Evolutionary conservation across 768 basidiomycete genomes (phyloP).

Genomic region (Calocybe gangraenosa): DNA sequence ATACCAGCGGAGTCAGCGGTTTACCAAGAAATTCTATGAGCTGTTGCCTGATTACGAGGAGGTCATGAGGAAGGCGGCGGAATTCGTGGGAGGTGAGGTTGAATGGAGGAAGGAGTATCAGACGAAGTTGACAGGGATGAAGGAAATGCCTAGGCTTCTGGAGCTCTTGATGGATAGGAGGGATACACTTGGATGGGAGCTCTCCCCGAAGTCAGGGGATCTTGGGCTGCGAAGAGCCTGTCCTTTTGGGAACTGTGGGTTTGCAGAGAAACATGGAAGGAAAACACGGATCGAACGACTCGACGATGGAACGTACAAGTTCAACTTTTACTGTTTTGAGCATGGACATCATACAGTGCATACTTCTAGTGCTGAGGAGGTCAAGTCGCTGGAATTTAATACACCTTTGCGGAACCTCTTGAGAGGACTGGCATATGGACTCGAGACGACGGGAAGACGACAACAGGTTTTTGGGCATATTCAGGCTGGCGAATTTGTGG

Average conservation of each 20-base stretch:
- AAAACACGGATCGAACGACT: slow-evolving; percentile 1
- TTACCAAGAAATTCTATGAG: slow-evolving; percentile 12
- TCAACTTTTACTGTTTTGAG: slow-evolving; percentile 20
- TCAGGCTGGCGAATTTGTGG: neutral
- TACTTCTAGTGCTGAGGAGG: slow-evolving; percentile 12
- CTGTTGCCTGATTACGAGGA: slow-evolving; percentile 1
- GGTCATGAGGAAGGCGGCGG: neutral
- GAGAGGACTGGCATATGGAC: slow-evolving; percentile 12
- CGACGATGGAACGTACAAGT: neutral
- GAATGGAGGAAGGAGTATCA: slow-evolving; percentile 17
- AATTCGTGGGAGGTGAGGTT: neutral
- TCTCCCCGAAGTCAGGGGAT: slow-evolving; percentile 12
- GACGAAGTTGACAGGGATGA: slow-evolving; percentile 12
- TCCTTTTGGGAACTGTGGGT: slow-evolving; percentile 20
- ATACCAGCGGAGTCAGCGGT: slow-evolving; percentile 23
- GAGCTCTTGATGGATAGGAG: slow-evolving; percentile 12
- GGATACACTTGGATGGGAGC: slow-evolving; percentile 13
- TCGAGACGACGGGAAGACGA: too few relatives aligned
- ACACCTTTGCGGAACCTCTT: slow-evolving; percentile 26
- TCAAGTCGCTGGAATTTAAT: slow-evolving; percentile 23
- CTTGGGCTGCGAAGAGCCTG: slow-evolving; percentile 22
- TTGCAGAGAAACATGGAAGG: slow-evolving; percentile 21
- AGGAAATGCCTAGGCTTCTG: slow-evolving; percentile 14
- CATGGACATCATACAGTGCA: slow-evolving; percentile 22
- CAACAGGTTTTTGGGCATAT: neutral